A percentile compares a stretch with the other conserved stretches of the same genome.
Evolutionary conservation across 257 asterid species (phyloP).

Genomic region (Leptodermis oblonga): DNA sequence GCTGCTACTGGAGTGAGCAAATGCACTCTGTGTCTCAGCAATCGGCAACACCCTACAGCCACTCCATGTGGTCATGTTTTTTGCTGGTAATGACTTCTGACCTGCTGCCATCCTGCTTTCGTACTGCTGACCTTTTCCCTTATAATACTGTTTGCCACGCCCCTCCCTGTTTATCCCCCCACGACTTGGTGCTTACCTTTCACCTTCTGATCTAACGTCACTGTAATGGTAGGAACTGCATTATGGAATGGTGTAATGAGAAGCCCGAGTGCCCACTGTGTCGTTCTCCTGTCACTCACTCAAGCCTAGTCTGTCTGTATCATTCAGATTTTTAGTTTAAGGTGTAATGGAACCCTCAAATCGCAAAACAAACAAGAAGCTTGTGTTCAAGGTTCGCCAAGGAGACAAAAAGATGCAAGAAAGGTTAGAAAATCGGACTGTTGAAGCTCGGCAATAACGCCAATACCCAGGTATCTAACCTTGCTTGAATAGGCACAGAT

Average conservation of each 20-base stretch:
- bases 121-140: neutral
- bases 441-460: neutral
- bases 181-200: neutral
- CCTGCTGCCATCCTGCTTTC: neutral
- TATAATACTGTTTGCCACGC: neutral
- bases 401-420: neutral
- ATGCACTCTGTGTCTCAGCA: constrained; percentile 95
- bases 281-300: constrained; percentile 84
- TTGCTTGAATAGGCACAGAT: neutral
- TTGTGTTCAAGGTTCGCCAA: neutral
- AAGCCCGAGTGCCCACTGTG: constrained; percentile 98
- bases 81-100: constrained; percentile 66
- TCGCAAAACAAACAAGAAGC: neutral
- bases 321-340: constrained; percentile 77
- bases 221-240: constrained; percentile 67
- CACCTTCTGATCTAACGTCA: constrained; percentile 5
- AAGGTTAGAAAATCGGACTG: neutral
- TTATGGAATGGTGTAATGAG: constrained; percentile 99
- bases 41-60: constrained; percentile 88
- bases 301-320: constrained; percentile 74
- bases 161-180: neutral
- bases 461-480: neutral
- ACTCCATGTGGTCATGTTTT: constrained; percentile 97
- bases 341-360: neutral
- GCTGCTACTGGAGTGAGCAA: constrained; percentile 63